Conservation (phyloP, 1,284 basidiomycete species). For the Agaricales sp. region DNA sequence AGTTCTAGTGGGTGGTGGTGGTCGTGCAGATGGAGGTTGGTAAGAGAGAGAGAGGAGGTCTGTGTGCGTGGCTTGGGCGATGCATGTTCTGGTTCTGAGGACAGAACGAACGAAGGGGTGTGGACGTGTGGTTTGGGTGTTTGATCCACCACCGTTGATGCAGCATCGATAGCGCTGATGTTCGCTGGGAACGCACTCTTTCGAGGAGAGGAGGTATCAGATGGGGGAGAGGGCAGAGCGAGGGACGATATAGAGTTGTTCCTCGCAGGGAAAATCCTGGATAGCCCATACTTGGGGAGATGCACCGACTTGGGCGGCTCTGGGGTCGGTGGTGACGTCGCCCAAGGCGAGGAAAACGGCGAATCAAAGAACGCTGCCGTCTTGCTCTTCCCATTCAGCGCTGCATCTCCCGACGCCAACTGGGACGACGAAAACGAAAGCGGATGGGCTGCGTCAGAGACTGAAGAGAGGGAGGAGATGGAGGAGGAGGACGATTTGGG, state of each 20-base stretch:
- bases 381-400: constrained; percentile 1
- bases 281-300: constrained; percentile 2
- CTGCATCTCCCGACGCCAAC: not conserved
- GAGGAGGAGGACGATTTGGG: constrained; percentile 10
- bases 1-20: no score
- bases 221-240: not conserved
- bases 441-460: not conserved
- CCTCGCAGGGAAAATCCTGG: not conserved
- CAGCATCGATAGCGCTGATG: not conserved
- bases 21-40: no score
- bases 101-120: not conserved
- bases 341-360: constrained; percentile 4
- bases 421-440: not conserved
- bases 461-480: constrained; percentile 7
- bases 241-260: not conserved
- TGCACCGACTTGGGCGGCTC: constrained; percentile 3
- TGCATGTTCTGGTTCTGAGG: no score
- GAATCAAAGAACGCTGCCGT: constrained; percentile 7
- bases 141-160: not conserved
- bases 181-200: not conserved
- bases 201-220: not conserved
- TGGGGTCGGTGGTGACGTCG: constrained; percentile 9
- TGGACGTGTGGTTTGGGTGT: not conserved
- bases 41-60: constrained; percentile 5
- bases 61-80: constrained; percentile 4